These are phyloP conservation scores for Russula dissimulans DNA, from an alignment of 768 basidiomycete species.

Conservation along the genomic window DNA sequence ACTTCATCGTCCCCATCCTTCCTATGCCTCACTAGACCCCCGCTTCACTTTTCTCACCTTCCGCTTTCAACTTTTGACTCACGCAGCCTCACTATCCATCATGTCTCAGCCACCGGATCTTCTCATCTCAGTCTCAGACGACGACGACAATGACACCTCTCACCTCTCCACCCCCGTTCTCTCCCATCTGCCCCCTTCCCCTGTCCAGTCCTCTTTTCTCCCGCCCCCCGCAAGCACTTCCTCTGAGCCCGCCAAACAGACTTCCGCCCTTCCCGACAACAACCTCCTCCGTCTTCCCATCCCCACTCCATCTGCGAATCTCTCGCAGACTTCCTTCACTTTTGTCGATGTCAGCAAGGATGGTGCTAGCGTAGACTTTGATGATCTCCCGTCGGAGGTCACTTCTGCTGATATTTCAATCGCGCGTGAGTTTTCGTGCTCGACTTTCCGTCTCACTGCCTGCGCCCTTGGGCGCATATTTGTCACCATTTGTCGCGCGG, in stretches of 20 bases:
- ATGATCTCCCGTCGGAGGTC: conserved; percentile 25
- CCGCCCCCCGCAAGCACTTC: background rate
- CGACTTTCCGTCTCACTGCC: background rate
- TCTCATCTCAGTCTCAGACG: conserved; percentile 1
- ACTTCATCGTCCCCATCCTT: background rate
- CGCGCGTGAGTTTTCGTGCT: conserved; percentile 25
- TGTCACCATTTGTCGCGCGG: background rate
- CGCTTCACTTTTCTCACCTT: background rate
- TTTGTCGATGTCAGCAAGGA: conserved; percentile 16
- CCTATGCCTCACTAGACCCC: conserved; percentile 12
- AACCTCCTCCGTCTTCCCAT: conserved; percentile 20
- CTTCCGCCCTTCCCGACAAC: background rate
- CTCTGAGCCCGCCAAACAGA: background rate
- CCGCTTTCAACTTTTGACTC: background rate
- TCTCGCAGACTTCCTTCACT: conserved; percentile 19
- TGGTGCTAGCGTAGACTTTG: conserved; percentile 11
- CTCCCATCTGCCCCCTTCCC: background rate
- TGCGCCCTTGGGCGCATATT: background rate
- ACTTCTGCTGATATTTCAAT: conserved; percentile 27
- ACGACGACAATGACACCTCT: conserved; percentile 18
- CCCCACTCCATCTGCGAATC: conserved; percentile 19
- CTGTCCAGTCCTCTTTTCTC: background rate
- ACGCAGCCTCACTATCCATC: conserved; percentile 1
- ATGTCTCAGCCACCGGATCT: conserved; percentile 10
- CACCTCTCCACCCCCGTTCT: conserved; percentile 17